Evolutionary conservation across 208 protist genomes (phyloP).

Genomic region (Angomonas deanei): DNA sequence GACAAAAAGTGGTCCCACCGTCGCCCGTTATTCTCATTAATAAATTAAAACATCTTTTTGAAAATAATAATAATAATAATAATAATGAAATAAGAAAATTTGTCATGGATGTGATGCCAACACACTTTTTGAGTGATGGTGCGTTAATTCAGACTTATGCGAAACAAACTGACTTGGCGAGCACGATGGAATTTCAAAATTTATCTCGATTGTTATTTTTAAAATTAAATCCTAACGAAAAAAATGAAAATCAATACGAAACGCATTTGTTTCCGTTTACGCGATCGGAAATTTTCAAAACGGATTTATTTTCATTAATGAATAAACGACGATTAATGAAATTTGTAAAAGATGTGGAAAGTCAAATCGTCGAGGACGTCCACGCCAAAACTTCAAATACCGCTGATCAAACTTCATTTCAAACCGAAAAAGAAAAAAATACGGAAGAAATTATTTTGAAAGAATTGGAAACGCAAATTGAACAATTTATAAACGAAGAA

Average conservation of each 20-base stretch:
- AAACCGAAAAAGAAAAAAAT: not conserved
- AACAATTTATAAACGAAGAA: not conserved
- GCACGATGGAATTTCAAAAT: constrained; percentile 64
- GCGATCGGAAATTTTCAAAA: constrained; percentile 74
- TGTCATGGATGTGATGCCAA: constrained; percentile 64
- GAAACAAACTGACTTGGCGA: constrained; percentile 38
- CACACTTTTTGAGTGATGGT: constrained; percentile 49
- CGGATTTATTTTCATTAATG: constrained; percentile 39
- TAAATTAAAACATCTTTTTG: not conserved
- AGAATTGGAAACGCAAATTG: not conserved
- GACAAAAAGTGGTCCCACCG: no score
- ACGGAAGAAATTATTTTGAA: not conserved
- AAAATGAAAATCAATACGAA: not conserved
- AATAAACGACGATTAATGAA: constrained; percentile 92
- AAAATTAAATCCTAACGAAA: not conserved
- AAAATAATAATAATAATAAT: constrained; percentile 2
- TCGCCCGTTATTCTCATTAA: no score
- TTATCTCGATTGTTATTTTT: constrained; percentile 46
- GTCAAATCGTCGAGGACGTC: constrained; percentile 60
- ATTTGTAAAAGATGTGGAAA: constrained; percentile 83
- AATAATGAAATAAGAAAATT: constrained; percentile 1
- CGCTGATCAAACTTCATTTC: constrained; percentile 30
- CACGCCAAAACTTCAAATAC: constrained; percentile 56
- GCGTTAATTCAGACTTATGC: constrained; percentile 33
- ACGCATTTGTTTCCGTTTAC: constrained; percentile 67